Conservation (phyloP, 805 yeast species). For the Suhomyces pyralidae region DNA sequence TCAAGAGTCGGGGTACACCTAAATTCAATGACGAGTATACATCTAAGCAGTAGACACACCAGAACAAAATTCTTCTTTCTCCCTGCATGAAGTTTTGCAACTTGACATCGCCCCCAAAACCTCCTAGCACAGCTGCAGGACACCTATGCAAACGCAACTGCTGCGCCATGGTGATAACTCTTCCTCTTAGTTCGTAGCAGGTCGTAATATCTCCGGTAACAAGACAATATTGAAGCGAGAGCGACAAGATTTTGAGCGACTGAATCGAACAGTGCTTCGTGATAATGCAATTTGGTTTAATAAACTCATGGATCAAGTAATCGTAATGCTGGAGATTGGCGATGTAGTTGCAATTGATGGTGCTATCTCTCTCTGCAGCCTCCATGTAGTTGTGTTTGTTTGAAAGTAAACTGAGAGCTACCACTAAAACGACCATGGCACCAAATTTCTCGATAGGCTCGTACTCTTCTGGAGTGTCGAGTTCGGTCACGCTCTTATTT, state of each 20-base stretch:
- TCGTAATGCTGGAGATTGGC: conserved; percentile 49
- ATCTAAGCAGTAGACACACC: conserved; percentile 81
- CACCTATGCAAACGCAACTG: conserved; percentile 82
- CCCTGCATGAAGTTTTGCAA: conserved; percentile 72
- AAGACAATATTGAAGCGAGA: conserved; percentile 68
- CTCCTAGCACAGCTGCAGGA: conserved; percentile 70
- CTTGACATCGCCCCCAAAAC: conserved; percentile 17
- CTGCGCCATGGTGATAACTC: conserved; percentile 78
- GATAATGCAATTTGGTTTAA: conserved; percentile 54
- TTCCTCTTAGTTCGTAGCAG: conserved; percentile 72
- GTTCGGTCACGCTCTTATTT: neutral
- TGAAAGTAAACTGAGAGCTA: conserved; percentile 48
- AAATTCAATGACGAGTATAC: conserved; percentile 68
- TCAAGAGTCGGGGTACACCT: conserved; percentile 79
- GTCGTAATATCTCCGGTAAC: conserved; percentile 72
- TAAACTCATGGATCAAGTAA: conserved; percentile 57
- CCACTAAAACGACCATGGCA: conserved; percentile 46
- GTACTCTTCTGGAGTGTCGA: conserved; percentile 7
- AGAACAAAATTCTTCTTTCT: conserved; percentile 75
- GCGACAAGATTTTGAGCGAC: conserved; percentile 63
- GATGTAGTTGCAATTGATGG: conserved; percentile 17
- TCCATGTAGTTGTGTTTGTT: conserved; percentile 30
- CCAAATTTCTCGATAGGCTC: conserved; percentile 54
- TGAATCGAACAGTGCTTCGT: conserved; percentile 61
- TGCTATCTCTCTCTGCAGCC: conserved; percentile 8